Evolutionary conservation across 345 rosid species (phyloP), one percentile per base, ranked within the genome.

Genomic region (Eucalyptus cloeziana): DNA sequence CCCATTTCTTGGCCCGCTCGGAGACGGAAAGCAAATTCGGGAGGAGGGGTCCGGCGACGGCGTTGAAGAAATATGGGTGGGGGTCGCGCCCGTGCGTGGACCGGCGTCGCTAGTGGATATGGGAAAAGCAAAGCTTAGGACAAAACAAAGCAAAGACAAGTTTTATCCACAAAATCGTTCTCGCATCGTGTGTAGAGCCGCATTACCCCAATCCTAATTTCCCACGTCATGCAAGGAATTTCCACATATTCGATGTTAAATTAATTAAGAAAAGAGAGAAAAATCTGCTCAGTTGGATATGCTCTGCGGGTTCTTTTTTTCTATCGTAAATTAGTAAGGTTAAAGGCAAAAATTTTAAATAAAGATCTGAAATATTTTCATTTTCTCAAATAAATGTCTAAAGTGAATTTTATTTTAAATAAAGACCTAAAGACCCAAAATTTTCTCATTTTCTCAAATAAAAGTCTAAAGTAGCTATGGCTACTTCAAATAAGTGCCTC

Each of bases 351-450:
- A 52, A 7, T 17, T 52, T 17, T 52, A 52, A 52, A 17, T 52
- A 52, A 3, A 8, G 2, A 7, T 0, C 0, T 52, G 4, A 1
- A 52, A 0, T 52, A 52, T 52, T 2, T 0, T 52, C 0, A 52
- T 52, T 52, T 52, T 52, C 0, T 52, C 1, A 52, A 52, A 52
- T 19, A 52, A 52, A 0, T 0, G 0, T 52, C 1, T 1, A 0
- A 52, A 19, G 2, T 52, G 1, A 52, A 52, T 3, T 52, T 52
- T 3, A 52, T 52, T 52, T 52, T 0, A 52, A 52, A 52, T 52
- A 19, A 3, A 52, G 0, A 52, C 0, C 0, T 52, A 52, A 52
- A 52, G 1, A 52, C 56, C 24, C 0, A 50, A 50, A 50, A 50
- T 51, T 52, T 52, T 0, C 0, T 19, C 2, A 17, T 52, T 52